Conservation (phyloP, 495 filamentous ascomycete species). For the Hyaloscypha bicolor region DNA sequence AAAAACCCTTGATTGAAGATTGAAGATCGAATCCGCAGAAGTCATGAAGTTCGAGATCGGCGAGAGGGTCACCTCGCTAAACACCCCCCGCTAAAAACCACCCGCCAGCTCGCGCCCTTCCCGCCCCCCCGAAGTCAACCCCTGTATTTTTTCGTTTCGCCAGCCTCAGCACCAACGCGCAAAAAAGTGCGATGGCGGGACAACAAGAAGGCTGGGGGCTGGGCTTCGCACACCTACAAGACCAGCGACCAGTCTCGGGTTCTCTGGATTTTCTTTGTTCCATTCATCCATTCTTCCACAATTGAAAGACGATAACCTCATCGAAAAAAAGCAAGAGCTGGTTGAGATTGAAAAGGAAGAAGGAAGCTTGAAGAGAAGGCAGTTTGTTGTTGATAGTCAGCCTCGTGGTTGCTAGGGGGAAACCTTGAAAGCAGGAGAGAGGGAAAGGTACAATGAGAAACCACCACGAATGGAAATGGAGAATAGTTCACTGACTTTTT, state of each 20-base stretch:
- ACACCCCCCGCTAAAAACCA: not conserved
- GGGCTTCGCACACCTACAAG: slow-evolving; percentile 4
- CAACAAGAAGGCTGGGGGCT: slow-evolving; percentile 21
- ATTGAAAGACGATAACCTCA: too few relatives aligned
- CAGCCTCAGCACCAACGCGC: not conserved
- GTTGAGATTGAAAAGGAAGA: too few relatives aligned
- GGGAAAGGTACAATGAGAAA: not conserved
- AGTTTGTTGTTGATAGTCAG: not conserved
- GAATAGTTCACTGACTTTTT: not conserved
- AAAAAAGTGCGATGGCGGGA: slow-evolving; percentile 27
- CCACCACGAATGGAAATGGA: not conserved
- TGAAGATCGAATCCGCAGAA: not conserved
- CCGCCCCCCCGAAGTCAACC: not conserved
- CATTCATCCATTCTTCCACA: not conserved
- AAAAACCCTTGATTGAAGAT: too few relatives aligned
- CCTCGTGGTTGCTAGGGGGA: not conserved
- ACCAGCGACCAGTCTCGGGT: not conserved
- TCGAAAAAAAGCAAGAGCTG: too few relatives aligned
- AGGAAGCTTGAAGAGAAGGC: too few relatives aligned
- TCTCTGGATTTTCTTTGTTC: slow-evolving; percentile 1
- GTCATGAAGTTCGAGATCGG: not conserved
- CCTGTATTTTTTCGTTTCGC: not conserved
- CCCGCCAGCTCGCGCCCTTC: not conserved
- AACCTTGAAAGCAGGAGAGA: not conserved
- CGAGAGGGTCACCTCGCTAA: not conserved